Evolutionary conservation across 805 yeast genomes (phyloP), one percentile per base, ranked within the genome.

Genomic region (Naumovozyma baii): DNA sequence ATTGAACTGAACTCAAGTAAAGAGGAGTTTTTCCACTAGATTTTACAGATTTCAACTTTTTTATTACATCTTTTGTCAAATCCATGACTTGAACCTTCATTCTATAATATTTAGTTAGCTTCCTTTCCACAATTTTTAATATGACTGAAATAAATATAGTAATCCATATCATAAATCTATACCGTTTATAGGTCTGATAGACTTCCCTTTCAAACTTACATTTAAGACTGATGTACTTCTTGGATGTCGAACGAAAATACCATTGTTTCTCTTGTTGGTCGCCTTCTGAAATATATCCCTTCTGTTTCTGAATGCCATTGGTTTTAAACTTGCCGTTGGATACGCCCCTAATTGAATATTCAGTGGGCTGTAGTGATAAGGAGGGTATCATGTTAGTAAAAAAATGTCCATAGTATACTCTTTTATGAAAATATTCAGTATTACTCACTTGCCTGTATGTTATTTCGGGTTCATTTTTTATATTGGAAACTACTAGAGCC

Each of bases 171-270:
- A 45, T 16, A 18, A 33, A 36, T 40, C 56, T 57, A 39, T 59
- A 56, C 20, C 52, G 54, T 25, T 51, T 43, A 35, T 64, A 45
- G 43, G 57, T 64, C 13, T 67, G 67, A 31, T 70, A 58, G 17
- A 77, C 50, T 39, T 77, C 72, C 45, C 72, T 72, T 44, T 72
- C 72, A 45, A 76, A 61, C 51, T 71, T 74, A 54, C 85, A 78
- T 41, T 64, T 66, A 39, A 78, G 54, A 44, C 75, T 69, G 59
- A 76, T 62, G 75, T 78, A 73, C 59, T 71, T 68, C 68, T 71
- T 66, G 74, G 83, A 77, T 74, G 76, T 69, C 70, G 83, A 76
- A 67, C 84, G 82, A 78, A 80, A 61, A 79, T 73, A 54, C 72
- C 72, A 57, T 72, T 67, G 48, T 65, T 64, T 33, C 39, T 29